phyloP scores from a whole-genome alignment of 805 yeast species.

The Candida piceae region DNA sequence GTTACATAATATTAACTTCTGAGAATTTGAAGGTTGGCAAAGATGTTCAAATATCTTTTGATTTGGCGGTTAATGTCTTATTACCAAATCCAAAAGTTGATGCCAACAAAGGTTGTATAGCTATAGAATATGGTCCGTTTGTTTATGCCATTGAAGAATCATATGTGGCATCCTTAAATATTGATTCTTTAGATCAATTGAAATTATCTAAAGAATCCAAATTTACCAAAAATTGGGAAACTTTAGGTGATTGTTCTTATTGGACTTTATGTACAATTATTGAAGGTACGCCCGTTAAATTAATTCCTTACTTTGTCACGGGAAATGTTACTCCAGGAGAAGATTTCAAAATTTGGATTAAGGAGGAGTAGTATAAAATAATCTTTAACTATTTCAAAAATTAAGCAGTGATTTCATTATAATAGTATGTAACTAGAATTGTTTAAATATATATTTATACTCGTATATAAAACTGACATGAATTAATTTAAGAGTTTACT shows the following conservation, averaged over 20 bases:
- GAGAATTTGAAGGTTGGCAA: no score
- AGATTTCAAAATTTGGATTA: constrained; percentile 18
- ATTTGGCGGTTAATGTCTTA: constrained; percentile 9
- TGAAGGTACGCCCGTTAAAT: constrained; percentile 1
- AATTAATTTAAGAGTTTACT: no score
- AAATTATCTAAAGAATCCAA: constrained; percentile 5
- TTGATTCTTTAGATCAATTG: constrained; percentile 6
- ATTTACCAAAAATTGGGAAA: constrained; percentile 2
- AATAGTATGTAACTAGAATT: no score
- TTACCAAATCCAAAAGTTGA: constrained; percentile 13
- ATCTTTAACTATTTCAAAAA: no score
- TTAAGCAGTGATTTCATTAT: no score
- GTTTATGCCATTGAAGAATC: constrained; percentile 18
- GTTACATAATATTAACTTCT: no score
- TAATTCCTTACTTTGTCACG: constrained; percentile 19
- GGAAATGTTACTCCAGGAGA: constrained; percentile 21
- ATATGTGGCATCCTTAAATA: constrained; percentile 4
- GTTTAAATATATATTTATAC: no score
- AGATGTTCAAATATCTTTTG: constrained; percentile 4
- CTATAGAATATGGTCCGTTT: constrained; percentile 19
- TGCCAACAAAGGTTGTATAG: constrained; percentile 16
- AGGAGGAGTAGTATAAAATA: no score
- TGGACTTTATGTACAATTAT: constrained; percentile 6
- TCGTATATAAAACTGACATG: no score
- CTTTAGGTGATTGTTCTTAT: constrained; percentile 5